Evolutionary conservation across 352 stramenopile species (phyloP), one percentile per base, ranked within the genome.

Genomic region (Globisporangium ultimum): DNA sequence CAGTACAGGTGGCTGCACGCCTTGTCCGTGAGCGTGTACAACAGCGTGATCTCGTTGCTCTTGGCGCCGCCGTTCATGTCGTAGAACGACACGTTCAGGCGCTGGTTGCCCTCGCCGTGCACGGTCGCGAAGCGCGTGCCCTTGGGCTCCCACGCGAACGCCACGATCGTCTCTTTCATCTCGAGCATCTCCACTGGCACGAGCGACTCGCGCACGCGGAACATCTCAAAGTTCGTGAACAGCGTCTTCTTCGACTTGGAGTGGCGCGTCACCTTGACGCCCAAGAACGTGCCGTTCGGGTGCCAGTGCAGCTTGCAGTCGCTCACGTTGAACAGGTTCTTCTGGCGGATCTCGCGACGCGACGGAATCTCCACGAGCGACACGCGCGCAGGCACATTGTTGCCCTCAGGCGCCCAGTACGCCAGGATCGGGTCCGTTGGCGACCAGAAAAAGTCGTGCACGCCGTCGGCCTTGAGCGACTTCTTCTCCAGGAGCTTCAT

Each of bases 141-240:
- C 52, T 91, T 90, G 32, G 97, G 97, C 75, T 99, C 97, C 89
- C 95, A 99, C 6, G 87, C 80, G 60, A 99, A 98, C 14, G 91
- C 91, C 62, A 99, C 92, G 45, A 99, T 90, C 46, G 82, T 93
- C 61, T 99, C 87, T 72, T 98, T 98, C 58, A 99, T 89, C 74
- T 99, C 95, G 14, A 99, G 76, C 91, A 98, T 99, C 75, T 99
- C 97, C 3, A 99, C 96, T 0, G 97, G 97, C 63, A 99, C 89
- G 53, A 97, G 92, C 36, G 85, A 54, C 66, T 99, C 95, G 47
- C 89, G 91, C 45, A 99, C 78, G 55, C 96, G 85, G 80, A 99
- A 99, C 46, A 99, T 77, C 74, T 99, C 97, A 70, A 99, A 97
- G 71, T 99, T 98, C 56, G 98, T 99, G 82, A 98, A 99, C 48